Conservation (phyloP, 2,329 filamentous ascomycete species). For the Claviceps quebecensis region DNA sequence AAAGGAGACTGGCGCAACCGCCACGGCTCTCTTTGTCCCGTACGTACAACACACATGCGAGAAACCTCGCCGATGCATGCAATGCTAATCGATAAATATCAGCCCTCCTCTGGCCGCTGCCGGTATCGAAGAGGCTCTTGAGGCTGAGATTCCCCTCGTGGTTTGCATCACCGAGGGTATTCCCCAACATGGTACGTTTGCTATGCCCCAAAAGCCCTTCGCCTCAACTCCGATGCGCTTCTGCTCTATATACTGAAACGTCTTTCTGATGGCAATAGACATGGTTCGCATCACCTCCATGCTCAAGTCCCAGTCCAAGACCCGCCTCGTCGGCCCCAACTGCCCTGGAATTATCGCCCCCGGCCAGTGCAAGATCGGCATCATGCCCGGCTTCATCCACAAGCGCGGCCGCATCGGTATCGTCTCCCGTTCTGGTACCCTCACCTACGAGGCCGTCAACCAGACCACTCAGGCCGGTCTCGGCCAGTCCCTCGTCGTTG, state of each 20-base stretch:
- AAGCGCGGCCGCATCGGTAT: conserved; percentile 98
- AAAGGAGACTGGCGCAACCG: conserved; percentile 78
- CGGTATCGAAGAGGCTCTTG: conserved; percentile 92
- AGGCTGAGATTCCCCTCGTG: conserved; percentile 83
- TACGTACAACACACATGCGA: conserved; percentile 29
- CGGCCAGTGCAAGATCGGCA: conserved; percentile 98
- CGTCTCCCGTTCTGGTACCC: conserved; percentile 92
- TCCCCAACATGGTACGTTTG: conserved; percentile 72
- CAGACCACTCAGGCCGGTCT: conserved; percentile 96
- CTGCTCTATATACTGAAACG: conserved; percentile 1
- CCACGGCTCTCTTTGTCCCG: conserved; percentile 94
- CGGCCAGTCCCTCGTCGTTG: conserved; percentile 94
- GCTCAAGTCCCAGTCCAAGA: conserved; percentile 95
- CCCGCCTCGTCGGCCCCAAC: conserved; percentile 90
- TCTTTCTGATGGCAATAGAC: conserved; percentile 37
- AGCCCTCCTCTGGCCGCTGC: conserved; percentile 83
- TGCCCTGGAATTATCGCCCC: conserved; percentile 93
- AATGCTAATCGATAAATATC: conserved; percentile 22
- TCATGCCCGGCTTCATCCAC: conserved; percentile 99
- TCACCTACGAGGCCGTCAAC: conserved; percentile 99
- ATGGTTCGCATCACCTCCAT: conserved; percentile 99
- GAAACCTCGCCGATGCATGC: conserved; percentile 2
- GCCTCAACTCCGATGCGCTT: not conserved
- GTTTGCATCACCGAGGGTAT: conserved; percentile 98
- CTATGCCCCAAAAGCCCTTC: not conserved